phyloP scores from a whole-genome alignment of 2,329 filamentous ascomycete genomes.

The Phialophora tarda region DNA sequence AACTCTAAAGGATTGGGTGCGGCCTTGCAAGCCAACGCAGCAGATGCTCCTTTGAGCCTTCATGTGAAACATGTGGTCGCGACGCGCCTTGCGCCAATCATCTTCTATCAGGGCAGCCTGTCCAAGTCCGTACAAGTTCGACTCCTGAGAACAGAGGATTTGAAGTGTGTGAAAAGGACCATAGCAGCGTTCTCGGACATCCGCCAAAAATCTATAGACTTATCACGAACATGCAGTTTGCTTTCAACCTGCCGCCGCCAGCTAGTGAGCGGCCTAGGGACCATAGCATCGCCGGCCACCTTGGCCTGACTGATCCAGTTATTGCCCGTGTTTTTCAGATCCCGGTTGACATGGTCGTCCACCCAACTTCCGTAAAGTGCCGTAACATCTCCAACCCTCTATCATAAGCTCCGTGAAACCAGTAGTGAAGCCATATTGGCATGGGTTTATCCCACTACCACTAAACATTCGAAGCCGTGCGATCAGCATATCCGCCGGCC shows the following conservation, averaged over 20 bases:
- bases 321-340: not conserved
- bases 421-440: not conserved
- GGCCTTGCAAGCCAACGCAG: constrained; percentile 11
- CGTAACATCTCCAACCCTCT: not conserved
- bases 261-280: not conserved
- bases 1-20: constrained; percentile 5
- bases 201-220: constrained; percentile 19
- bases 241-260: constrained; percentile 15
- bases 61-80: constrained; percentile 25
- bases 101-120: not conserved
- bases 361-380: not conserved
- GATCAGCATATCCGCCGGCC: not conserved
- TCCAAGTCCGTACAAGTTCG: not conserved
- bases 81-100: constrained; percentile 32
- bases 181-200: constrained; percentile 9
- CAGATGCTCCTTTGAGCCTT: constrained; percentile 14
- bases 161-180: constrained; percentile 3
- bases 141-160: not conserved
- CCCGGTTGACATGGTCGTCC: not conserved
- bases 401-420: not conserved
- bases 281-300: not conserved
- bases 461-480: not conserved
- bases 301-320: not conserved
- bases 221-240: constrained; percentile 17
- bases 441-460: not conserved